Evolutionary conservation across 1,284 basidiomycete genomes (phyloP), one percentile per base, ranked within the genome.

Genomic region (Ustilago hordei): DNA sequence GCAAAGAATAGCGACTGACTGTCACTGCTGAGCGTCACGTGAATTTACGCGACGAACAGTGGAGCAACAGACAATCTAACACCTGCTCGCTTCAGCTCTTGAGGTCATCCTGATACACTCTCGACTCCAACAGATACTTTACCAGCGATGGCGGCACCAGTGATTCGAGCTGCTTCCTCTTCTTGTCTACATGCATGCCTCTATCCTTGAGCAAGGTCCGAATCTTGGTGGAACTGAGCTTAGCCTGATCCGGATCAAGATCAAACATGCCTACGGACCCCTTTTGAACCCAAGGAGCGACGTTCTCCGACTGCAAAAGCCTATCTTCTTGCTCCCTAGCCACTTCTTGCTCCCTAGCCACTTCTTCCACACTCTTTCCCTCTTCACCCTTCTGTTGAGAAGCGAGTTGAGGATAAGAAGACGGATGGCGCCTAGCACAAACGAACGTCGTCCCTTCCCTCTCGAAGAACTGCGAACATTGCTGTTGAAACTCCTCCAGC

Each of bases 371-470:
- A 50, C 56, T 55, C 19, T 48, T 8, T 8, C 17, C 31, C 8
- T 19, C 15, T 31, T 17, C 32, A 9, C 17, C 11, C 7, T 31
- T n/a, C 2, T 41, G n/a, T 7, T 15, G 13, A 45, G 43, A 45
- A 2, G 17, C 32, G 4, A 69, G 60, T 41, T 55, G 60, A 3
- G 72, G 69, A 31, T 71, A 78, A 19, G 71, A 78, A 6, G 56
- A 64, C 4, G 67, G 62, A 54, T 74, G 62, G 19, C 81, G 61
- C 15, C 80, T 45, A 8, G 84, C 69, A 72, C 81, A 61, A 6
- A 95, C 88, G 53, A 98, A 87, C 17, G 88, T 88, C 3, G 92
- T 92, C n/a, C 82, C 72, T 73, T 91, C 89, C 15, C 61, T 52
- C 0, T 67, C 60, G 71, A 95, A 90, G 86, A 95, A 92, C 13